Evolutionary conservation across 2,329 filamentous ascomycete species (phyloP).

Genomic region (Diaporthe velutina): DNA sequence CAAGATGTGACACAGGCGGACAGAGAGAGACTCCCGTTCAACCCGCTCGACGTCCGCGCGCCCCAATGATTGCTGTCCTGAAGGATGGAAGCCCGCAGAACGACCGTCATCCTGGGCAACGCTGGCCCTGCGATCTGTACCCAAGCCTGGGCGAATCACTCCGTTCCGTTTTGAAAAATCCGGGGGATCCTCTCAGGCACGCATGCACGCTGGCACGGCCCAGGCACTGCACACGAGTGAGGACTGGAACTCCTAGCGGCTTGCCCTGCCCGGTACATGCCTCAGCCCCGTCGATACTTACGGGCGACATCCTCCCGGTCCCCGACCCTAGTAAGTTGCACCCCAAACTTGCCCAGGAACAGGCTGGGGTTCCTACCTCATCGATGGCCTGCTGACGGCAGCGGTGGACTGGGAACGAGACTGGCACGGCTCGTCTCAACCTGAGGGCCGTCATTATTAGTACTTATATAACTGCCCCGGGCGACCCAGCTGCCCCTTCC

Average conservation of each 20-base stretch:
- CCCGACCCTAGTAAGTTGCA: conserved; percentile 32
- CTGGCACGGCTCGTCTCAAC: conserved; percentile 37
- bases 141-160: background rate
- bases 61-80: background rate
- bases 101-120: background rate
- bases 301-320: conserved; percentile 32
- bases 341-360: conserved; percentile 37
- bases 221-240: background rate
- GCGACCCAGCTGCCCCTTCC: conserved; percentile 15
- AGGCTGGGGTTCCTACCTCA: conserved; percentile 30
- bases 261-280: conserved; percentile 14
- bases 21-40: conserved; percentile 7
- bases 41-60: background rate
- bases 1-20: conserved; percentile 7
- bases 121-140: background rate
- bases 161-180: conserved; percentile 10
- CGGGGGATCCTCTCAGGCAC: conserved; percentile 29
- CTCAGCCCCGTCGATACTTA: conserved; percentile 33
- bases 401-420: conserved; percentile 35
- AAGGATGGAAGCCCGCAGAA: conserved; percentile 1
- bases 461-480: conserved; percentile 35
- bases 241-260: conserved; percentile 16
- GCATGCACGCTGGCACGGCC: conserved; percentile 4
- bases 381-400: conserved; percentile 37
- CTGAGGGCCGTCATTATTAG: conserved; percentile 34